phyloP scores from a whole-genome alignment of 2,329 filamentous ascomycete species.

The Fusarium nanum region DNA sequence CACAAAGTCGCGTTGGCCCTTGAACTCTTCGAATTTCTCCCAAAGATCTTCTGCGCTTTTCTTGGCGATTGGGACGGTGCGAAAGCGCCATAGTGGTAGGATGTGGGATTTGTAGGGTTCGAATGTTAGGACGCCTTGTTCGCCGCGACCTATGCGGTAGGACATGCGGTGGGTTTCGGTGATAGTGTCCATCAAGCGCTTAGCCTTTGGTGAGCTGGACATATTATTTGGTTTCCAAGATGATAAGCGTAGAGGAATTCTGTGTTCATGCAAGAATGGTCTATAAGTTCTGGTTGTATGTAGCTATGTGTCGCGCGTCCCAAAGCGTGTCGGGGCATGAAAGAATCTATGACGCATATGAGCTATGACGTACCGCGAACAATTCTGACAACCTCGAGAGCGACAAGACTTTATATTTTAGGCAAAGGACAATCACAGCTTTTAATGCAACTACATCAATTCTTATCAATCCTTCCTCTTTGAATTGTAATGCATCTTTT shows the following conservation, averaged over 20 bases:
- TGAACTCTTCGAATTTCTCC: conserved; percentile 63
- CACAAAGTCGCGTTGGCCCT: conserved; percentile 65
- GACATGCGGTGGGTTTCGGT: conserved; percentile 35
- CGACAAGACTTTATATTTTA: too few species aligned
- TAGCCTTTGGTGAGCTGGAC: not conserved
- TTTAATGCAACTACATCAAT: too few species aligned
- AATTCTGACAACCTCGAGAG: not conserved
- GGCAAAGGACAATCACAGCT: too few species aligned
- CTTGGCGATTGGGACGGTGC: conserved; percentile 38
- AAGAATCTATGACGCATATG: not conserved
- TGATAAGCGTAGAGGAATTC: too few species aligned
- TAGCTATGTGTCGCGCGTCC: too few species aligned
- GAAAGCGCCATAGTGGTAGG: conserved; percentile 70
- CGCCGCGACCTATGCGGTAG: conserved; percentile 69
- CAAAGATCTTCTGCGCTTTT: conserved; percentile 62
- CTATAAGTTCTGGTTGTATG: too few species aligned
- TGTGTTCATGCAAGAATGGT: too few species aligned
- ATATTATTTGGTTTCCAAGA: too few species aligned
- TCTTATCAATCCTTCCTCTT: too few species aligned
- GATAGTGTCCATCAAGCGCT: conserved; percentile 13
- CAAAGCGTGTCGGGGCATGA: rapidly evolving
- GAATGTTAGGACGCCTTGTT: conserved; percentile 70
- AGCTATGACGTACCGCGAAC: not conserved
- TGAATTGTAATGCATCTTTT: too few species aligned
- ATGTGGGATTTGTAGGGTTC: conserved; percentile 72